Evolutionary conservation across 1,139 yeast genomes (phyloP).

Genomic region (Hyphopichia fennica): DNA sequence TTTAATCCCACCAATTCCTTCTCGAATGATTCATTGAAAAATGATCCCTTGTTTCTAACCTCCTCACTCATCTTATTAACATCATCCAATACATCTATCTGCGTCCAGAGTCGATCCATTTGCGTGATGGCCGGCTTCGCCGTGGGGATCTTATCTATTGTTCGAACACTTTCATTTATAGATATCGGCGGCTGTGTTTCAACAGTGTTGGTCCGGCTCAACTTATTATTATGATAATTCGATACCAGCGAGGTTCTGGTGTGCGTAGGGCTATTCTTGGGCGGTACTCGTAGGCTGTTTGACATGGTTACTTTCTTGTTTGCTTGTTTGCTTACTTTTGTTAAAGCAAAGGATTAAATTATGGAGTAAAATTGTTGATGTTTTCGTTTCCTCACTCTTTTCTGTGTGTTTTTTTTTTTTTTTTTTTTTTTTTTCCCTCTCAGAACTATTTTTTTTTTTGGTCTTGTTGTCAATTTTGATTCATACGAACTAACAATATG

Average conservation of each 20-base stretch:
- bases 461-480: too few relatives aligned
- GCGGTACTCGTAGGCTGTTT: background rate
- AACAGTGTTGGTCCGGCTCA: background rate
- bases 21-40: constrained; percentile 63
- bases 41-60: constrained; percentile 52
- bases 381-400: too few relatives aligned
- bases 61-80: constrained; percentile 66
- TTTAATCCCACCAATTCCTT: constrained; percentile 57
- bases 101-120: constrained; percentile 84
- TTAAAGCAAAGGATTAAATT: too few relatives aligned
- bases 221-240: background rate
- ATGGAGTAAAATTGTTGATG: too few relatives aligned
- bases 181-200: background rate
- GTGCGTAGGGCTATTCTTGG: background rate
- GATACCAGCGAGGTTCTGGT: background rate
- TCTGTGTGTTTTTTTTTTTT: too few relatives aligned
- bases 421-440: too few relatives aligned
- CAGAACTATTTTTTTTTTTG: too few relatives aligned
- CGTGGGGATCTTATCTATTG: constrained; percentile 47
- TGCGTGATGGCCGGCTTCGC: constrained; percentile 53
- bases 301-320: background rate
- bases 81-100: constrained; percentile 82
- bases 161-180: constrained; percentile 28
- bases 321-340: too few relatives aligned
- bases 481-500: too few relatives aligned